Percentiles rank a stretch among this genome's conserved stretches.
Conservation (phyloP, 2,329 filamentous ascomycete species). For the Apiospora saccharicola region DNA sequence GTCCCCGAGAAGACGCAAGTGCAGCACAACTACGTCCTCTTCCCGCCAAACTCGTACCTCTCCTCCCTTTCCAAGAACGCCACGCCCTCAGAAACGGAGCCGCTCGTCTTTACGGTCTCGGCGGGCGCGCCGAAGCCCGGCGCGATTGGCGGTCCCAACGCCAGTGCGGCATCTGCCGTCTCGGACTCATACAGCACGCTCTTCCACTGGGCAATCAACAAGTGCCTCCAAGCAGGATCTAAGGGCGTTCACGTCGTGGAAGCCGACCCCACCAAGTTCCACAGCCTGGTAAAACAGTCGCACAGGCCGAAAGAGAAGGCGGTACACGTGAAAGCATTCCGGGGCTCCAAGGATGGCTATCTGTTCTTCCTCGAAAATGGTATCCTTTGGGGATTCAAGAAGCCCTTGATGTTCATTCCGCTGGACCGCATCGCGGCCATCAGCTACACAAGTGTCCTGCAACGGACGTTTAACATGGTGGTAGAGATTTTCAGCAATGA, state of each 20-base stretch:
- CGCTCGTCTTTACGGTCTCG: constrained; percentile 70
- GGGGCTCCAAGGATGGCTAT: constrained; percentile 73
- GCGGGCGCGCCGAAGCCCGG: constrained; percentile 67
- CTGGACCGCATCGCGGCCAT: constrained; percentile 66
- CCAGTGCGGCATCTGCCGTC: constrained; percentile 58
- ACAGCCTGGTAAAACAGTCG: constrained; percentile 62
- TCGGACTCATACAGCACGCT: constrained; percentile 66
- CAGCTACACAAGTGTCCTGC: constrained; percentile 73
- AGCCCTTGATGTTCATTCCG: constrained; percentile 70
- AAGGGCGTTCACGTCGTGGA: constrained; percentile 58
- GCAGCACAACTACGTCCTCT: constrained; percentile 71
- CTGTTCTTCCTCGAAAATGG: constrained; percentile 72
- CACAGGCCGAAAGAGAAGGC: constrained; percentile 68
- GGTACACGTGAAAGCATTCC: constrained; percentile 71
- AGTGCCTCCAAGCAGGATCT: constrained; percentile 57
- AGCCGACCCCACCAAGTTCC: constrained; percentile 64
- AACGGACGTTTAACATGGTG: constrained; percentile 73
- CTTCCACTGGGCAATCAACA: constrained; percentile 67
- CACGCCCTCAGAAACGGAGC: constrained; percentile 53
- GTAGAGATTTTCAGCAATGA: constrained; percentile 62
- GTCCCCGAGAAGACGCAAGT: constrained; percentile 71
- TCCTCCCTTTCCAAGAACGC: constrained; percentile 52
- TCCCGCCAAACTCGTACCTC: constrained; percentile 63
- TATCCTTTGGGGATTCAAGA: constrained; percentile 76
- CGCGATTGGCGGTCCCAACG: constrained; percentile 59